Base-by-base conservation (phyloP, 257 asterid species). In the Orobanche coerulescens region DNA sequence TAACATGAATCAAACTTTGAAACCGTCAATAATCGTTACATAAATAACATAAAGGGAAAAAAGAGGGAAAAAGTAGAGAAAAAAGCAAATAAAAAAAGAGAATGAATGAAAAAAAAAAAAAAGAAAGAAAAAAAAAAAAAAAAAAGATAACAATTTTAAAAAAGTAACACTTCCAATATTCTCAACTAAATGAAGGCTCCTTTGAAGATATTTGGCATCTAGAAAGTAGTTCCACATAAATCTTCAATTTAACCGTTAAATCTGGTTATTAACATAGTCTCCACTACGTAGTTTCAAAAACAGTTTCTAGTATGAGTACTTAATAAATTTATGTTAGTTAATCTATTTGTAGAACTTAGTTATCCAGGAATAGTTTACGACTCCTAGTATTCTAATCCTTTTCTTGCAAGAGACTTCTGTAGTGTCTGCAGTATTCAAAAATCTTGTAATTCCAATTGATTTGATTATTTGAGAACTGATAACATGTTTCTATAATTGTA, bases 141-240 rank as follows among this genome's bases (percentile, higher is more conserved):
- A n/a, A n/a, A n/a, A n/a, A n/a, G n/a, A n/a, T n/a, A 5, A 24
- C 14, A 59, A 33, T 51, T 19, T 14, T 44, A 50, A 50, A 4
- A n/a, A 58, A 65, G 62, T 39, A 62, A 23, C 19, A 37, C 31
- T 6, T n/a, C 18, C 39, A 67, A 28, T 39, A 2, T 34, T 33
- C 18, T 50, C 24, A 58, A 47, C 44, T 12, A 9, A 37, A 15
- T 42, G 42, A 34, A 56, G 47, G 67, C 58, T 60, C 46, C 13
- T 10, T 31, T 13, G 15, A 28, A 33, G 66, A 61, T 43, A 36
- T 60, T 0, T 71, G 30, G 49, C 15, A 12, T 62, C 54, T 30
- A 26, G 39, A 13, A 56, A 48, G 53, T 33, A 10, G 62, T 48
- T 20, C 16, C 26, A 46, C 13, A 20, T 25, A 24, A 28, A 19